Evolutionary conservation across 257 asterid genomes (phyloP), one percentile per base, ranked within the genome.

Genomic region (Ballota nigra): DNA sequence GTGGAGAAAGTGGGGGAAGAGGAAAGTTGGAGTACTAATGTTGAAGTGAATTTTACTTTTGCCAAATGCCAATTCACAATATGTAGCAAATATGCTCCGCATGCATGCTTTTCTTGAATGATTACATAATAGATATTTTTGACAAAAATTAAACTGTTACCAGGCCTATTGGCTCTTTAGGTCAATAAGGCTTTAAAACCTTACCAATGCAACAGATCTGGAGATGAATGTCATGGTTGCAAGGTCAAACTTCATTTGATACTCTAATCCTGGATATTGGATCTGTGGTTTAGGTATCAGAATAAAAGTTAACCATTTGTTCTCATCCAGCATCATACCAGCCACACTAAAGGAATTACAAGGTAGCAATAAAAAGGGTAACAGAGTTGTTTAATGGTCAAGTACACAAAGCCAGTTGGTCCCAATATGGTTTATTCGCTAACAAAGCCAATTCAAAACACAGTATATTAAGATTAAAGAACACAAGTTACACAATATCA

Each of bases 211-310:
- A 81, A 89, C 86, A 23, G 84, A 77, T 74, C 78, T 83, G 41
- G 99, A 89, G 69, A 94, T 82, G 62, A 88, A 73, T 65, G 83
- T 71, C 97, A 94, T 88, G 71, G 97, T 91, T 23, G 84, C 74
- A 19, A 94, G 86, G 76, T 94, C 99, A 56, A 82, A 88, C 72
- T 88, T 89, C 95, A 91, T 94, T 82, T 88, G 91, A 84, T 85
- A 74, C 77, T 85, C 90, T 77, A 94, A 74, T 61, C 99, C 98
- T 69, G 99, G 99, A 76, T 91, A 94, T 59, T 94, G 99, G 77
- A 94, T 95, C 98, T 92, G 83, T 24, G 62, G 51, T 73, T 51
- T 47, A 53, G 74, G 68, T 55, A 61, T 59, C 57, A 22, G 24
- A 72, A 60, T 13, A 63, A n/a, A 72, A 70, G 47, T 26, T n/a